Evolutionary conservation across 2,329 filamentous ascomycete genomes (phyloP).

Genomic region (Xylariomycetidae sp.): DNA sequence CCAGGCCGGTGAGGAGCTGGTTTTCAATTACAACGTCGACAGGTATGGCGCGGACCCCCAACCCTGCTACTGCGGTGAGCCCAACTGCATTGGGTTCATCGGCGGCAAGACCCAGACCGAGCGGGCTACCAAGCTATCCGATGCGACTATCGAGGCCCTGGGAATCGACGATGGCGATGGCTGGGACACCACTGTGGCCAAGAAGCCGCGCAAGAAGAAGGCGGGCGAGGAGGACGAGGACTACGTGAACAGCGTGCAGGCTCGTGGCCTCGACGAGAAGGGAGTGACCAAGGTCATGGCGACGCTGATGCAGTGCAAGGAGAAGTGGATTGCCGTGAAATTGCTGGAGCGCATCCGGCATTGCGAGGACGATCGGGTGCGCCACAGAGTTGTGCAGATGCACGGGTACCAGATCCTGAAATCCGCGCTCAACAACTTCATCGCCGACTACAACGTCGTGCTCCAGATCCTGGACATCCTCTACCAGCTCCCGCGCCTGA

Average conservation of each 20-base stretch:
- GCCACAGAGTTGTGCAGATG: slow-evolving; percentile 87
- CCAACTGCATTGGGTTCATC: slow-evolving; percentile 93
- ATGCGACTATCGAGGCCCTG: slow-evolving; percentile 86
- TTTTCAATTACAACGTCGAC: slow-evolving; percentile 99
- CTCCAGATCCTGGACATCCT: slow-evolving; percentile 87
- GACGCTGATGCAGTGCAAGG: slow-evolving; percentile 92
- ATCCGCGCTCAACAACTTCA: slow-evolving; percentile 76
- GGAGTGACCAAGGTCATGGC: slow-evolving; percentile 43
- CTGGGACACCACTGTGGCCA: slow-evolving; percentile 86
- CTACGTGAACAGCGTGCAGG: slow-evolving; percentile 71
- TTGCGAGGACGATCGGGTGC: slow-evolving; percentile 79
- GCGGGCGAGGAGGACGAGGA: slow-evolving; percentile 87
- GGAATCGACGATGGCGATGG: slow-evolving; percentile 89
- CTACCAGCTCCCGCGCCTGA: slow-evolving; percentile 80
- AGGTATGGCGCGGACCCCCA: slow-evolving; percentile 95
- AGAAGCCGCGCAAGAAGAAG: slow-evolving; percentile 90
- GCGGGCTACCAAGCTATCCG: slow-evolving; percentile 83
- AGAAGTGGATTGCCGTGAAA: slow-evolving; percentile 99
- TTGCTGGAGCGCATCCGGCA: slow-evolving; percentile 81
- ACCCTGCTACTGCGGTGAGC: slow-evolving; percentile 91
- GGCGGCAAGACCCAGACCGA: slow-evolving; percentile 97
- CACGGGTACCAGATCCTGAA: slow-evolving; percentile 96
- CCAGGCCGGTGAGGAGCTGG: slow-evolving; percentile 84
- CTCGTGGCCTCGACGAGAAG: slow-evolving; percentile 26
- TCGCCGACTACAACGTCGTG: slow-evolving; percentile 83